These are phyloP conservation scores for Neofusicoccum parvum DNA, from an alignment of 2,329 filamentous ascomycete species.

Conservation along the genomic window DNA sequence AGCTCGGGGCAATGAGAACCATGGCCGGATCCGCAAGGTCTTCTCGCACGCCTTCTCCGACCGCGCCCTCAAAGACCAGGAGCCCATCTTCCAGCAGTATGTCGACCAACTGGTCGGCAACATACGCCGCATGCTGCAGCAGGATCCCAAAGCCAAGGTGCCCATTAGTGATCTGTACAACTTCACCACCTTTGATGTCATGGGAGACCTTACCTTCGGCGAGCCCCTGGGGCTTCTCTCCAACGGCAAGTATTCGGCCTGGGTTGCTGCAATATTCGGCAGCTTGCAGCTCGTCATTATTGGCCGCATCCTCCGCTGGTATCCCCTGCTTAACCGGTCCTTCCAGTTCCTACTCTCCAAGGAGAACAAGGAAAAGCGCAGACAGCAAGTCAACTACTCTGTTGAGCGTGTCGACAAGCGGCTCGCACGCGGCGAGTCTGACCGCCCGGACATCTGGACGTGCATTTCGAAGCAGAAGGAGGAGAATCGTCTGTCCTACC, in stretches of 20 bases:
- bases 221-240: conserved; percentile 27
- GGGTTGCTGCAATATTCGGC: conserved; percentile 35
- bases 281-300: conserved; percentile 20
- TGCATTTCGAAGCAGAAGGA: neutral
- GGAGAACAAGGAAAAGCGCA: neutral
- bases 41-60: conserved; percentile 45
- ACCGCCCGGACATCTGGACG: neutral
- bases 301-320: conserved; percentile 1
- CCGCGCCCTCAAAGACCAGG: conserved; percentile 42
- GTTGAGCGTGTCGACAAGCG: neutral
- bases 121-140: conserved; percentile 32
- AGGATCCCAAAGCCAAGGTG: conserved; percentile 31
- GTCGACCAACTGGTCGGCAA: conserved; percentile 43
- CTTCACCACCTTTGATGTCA: conserved; percentile 29
- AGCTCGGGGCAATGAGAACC: conserved; percentile 41
- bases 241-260: conserved; percentile 26
- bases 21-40: conserved; percentile 41
- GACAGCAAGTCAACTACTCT: neutral
- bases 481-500: neutral
- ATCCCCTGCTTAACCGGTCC: neutral
- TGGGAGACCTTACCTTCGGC: conserved; percentile 30
- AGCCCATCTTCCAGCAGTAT: conserved; percentile 43
- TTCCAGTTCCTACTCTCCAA: neutral
- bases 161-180: conserved; percentile 37
- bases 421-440: neutral